Evolutionary conservation across 192 early-diverging fungal species (phyloP).

Genomic region (Tieghemiomyces parasiticus): DNA sequence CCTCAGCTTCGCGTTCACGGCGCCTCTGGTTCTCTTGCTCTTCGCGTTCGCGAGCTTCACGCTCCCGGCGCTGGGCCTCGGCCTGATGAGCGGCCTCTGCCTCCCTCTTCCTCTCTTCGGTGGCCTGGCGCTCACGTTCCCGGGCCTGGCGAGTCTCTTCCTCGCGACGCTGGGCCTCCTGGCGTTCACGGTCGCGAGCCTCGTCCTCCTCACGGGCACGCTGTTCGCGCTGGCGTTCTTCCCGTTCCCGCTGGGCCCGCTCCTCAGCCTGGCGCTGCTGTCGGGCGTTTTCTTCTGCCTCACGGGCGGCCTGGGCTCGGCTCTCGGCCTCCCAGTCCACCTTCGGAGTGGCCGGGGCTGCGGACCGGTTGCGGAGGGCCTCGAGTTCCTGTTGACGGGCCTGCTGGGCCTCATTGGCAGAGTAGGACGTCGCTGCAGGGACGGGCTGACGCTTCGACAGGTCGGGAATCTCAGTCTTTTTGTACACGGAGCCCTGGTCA

Average conservation of each 20-base stretch:
- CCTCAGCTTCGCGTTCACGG: slow-evolving; percentile 18
- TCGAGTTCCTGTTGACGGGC: slow-evolving; percentile 31
- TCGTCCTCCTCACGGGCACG: not conserved
- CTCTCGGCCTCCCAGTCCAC: slow-evolving; percentile 11
- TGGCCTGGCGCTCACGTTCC: slow-evolving; percentile 18
- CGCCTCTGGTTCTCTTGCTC: slow-evolving; percentile 15
- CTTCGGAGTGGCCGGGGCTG: slow-evolving; percentile 8
- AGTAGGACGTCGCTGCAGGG: slow-evolving; percentile 10
- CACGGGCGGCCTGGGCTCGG: slow-evolving; percentile 14
- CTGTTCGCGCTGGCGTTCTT: slow-evolving; percentile 9
- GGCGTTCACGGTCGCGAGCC: not conserved
- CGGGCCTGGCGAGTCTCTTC: slow-evolving; percentile 17
- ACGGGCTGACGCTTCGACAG: slow-evolving; percentile 18
- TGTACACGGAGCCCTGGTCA: slow-evolving; percentile 34
- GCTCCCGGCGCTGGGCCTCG: slow-evolving; percentile 14
- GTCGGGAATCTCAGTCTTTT: slow-evolving; percentile 40
- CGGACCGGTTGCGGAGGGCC: slow-evolving; percentile 18
- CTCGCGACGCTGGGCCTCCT: slow-evolving; percentile 1
- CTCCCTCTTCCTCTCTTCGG: slow-evolving; percentile 13
- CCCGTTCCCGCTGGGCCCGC: not conserved
- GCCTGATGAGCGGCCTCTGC: slow-evolving; percentile 15
- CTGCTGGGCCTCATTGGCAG: slow-evolving; percentile 21
- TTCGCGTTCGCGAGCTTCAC: slow-evolving; percentile 13
- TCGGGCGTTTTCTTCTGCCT: slow-evolving; percentile 13
- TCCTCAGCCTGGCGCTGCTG: slow-evolving; percentile 19